phyloP scores from a whole-genome alignment of 1,284 basidiomycete genomes.

The Rhodotorula sp. region DNA sequence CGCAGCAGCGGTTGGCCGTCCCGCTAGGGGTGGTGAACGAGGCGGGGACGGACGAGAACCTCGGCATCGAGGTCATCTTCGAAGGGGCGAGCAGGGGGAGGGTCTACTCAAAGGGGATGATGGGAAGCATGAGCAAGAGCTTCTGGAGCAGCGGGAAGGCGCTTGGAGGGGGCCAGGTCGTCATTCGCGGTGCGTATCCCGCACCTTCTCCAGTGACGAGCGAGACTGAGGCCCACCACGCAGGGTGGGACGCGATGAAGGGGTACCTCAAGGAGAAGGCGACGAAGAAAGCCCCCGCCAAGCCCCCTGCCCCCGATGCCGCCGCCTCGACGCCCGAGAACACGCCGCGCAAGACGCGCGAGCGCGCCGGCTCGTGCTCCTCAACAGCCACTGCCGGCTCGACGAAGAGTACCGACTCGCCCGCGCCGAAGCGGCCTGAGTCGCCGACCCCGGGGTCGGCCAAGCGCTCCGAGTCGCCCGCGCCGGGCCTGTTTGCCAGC shows the following conservation, averaged over 20 bases:
- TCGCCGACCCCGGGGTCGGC: constrained; percentile 1
- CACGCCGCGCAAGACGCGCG: not conserved
- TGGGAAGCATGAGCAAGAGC: constrained; percentile 30
- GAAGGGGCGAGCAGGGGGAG: constrained; percentile 39
- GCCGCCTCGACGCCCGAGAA: not conserved
- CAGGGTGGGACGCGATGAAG: constrained; percentile 42
- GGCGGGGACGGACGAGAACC: constrained; percentile 23
- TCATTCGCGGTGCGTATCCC: constrained; percentile 20
- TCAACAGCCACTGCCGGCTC: not conserved
- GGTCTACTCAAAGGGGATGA: constrained; percentile 42
- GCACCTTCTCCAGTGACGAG: accelerated
- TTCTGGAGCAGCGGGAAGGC: constrained; percentile 19
- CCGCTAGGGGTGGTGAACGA: constrained; percentile 44
- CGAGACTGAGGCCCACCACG: not conserved
- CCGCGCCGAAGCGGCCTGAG: not conserved
- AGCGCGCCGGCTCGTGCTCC: not conserved
- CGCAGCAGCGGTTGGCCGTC: constrained; percentile 47
- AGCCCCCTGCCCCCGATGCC: not conserved
- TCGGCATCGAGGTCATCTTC: constrained; percentile 51
- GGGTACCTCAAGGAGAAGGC: constrained; percentile 30
- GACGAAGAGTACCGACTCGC: not conserved
- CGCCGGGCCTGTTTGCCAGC: constrained; percentile 25
- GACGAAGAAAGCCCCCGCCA: constrained; percentile 15
- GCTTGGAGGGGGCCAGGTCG: constrained; percentile 37
- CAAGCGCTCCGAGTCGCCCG: constrained; percentile 14